Evolutionary conservation across 495 filamentous ascomycete genomes (phyloP).

Genomic region (Podospora pseudoanserina): DNA sequence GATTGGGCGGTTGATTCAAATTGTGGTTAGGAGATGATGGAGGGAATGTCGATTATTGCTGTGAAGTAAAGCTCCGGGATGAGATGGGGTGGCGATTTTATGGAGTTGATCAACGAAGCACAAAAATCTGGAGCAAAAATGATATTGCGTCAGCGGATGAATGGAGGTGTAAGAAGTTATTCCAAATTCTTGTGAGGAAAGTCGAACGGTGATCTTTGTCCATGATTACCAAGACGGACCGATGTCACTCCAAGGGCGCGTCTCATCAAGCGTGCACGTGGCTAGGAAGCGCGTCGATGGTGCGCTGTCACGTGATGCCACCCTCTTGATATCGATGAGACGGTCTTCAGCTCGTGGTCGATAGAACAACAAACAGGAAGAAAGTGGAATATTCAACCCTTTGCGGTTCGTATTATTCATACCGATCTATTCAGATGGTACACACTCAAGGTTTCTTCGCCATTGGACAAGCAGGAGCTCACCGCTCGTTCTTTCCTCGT

Average conservation of each 20-base stretch:
- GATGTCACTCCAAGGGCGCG: constrained; percentile 30
- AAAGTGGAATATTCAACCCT: background rate
- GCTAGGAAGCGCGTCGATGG: constrained; percentile 17
- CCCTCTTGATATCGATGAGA: background rate
- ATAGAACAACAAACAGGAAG: background rate
- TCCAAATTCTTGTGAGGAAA: background rate
- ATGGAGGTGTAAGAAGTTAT: background rate
- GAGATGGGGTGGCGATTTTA: background rate
- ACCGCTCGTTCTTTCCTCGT: background rate
- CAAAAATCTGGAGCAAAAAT: background rate
- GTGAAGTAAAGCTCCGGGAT: no score
- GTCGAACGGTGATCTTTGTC: background rate
- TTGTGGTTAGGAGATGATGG: no score
- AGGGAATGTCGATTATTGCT: no score
- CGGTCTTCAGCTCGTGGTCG: background rate
- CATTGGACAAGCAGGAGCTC: background rate
- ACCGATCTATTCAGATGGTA: no score
- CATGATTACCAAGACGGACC: background rate
- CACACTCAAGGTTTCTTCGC: background rate
- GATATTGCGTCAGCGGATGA: background rate
- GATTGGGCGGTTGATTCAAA: background rate
- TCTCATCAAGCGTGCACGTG: background rate
- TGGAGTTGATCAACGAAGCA: background rate
- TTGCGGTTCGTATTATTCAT: no score
- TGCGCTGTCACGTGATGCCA: constrained; percentile 24